These are phyloP conservation scores for Raddia guianensis DNA, from an alignment of 176 grass and related monocot species.

Conservation along the genomic window DNA sequence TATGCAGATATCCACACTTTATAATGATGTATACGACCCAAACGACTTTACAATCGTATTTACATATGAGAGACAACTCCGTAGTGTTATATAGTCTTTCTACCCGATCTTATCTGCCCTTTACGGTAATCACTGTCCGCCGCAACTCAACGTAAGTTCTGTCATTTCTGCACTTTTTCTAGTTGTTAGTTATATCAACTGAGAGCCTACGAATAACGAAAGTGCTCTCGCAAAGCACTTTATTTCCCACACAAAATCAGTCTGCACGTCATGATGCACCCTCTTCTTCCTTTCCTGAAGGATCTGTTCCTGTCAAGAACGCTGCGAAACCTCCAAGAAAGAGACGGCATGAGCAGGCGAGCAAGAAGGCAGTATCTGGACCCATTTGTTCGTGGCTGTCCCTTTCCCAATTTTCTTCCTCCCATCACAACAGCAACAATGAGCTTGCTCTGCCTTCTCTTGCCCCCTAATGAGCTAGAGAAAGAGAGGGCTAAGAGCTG, in stretches of 20 bases:
- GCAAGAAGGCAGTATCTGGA: neutral
- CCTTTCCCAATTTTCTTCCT: slow-evolving; percentile 15
- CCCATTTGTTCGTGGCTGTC: neutral
- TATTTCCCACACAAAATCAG: neutral
- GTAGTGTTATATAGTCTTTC: too few relatives aligned
- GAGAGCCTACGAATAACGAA: neutral
- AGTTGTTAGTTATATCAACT: neutral
- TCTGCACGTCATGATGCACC: neutral
- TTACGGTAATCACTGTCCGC: neutral
- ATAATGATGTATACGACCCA: too few relatives aligned
- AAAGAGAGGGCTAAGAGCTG: neutral
- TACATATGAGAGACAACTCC: too few relatives aligned
- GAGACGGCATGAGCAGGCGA: neutral
- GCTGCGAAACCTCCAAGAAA: slow-evolving; percentile 19
- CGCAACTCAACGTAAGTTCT: neutral
- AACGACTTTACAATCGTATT: too few relatives aligned
- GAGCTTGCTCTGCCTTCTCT: neutral
- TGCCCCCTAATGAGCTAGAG: too few relatives aligned
- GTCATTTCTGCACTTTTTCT: neutral
- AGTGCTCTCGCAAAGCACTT: neutral
- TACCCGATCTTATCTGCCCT: too few relatives aligned
- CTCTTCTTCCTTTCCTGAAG: neutral
- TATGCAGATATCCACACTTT: too few relatives aligned
- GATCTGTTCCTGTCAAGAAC: slow-evolving; percentile 1
- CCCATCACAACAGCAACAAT: neutral